Evolutionary conservation across 78 protist genomes (phyloP).

Genomic region (Diacronema lutheri): DNA sequence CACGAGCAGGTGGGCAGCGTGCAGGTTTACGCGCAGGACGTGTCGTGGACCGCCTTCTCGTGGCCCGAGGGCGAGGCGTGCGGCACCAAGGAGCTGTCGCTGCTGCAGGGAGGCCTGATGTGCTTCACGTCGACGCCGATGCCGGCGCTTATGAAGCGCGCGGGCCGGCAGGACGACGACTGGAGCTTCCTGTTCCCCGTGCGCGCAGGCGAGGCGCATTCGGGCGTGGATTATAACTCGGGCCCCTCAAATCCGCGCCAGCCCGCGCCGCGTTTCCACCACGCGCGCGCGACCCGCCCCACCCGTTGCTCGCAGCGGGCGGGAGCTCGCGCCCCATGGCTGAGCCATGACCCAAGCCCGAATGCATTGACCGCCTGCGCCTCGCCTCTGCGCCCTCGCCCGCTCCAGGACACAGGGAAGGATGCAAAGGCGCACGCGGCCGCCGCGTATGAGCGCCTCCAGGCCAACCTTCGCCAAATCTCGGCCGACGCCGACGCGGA

Average conservation of each 20-base stretch:
- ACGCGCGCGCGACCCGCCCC: no score
- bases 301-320: no score
- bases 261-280: no score
- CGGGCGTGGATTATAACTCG: no score
- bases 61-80: neutral
- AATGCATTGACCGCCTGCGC: no score
- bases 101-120: neutral
- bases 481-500: no score
- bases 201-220: no score
- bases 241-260: no score
- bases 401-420: no score
- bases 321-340: no score
- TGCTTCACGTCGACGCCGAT: neutral
- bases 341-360: no score
- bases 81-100: neutral
- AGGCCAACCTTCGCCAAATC: neutral
- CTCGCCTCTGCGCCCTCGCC: no score
- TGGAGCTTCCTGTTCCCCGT: neutral
- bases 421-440: neutral
- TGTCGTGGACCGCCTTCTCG: neutral
- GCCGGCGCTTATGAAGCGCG: neutral
- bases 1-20: neutral
- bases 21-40: neutral
- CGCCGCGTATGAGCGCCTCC: neutral
- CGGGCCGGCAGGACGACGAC: neutral